phyloP scores from a whole-genome alignment of 2,329 filamentous ascomycete genomes.

The Pseudogymnoascus sp. region DNA sequence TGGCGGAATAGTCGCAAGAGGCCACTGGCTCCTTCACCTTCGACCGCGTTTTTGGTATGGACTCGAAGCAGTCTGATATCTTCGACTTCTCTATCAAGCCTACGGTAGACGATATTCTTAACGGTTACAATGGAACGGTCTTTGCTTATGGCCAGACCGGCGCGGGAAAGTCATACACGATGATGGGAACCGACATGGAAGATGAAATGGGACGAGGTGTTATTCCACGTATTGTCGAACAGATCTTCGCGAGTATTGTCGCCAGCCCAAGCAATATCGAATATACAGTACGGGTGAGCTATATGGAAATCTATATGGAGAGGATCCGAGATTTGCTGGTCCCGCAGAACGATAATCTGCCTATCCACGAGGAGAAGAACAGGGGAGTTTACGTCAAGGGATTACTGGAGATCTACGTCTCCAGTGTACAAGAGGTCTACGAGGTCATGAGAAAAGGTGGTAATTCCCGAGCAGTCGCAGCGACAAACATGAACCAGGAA shows the following conservation, averaged over 20 bases:
- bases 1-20: conserved; percentile 61
- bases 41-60: conserved; percentile 95
- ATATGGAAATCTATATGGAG: conserved; percentile 99
- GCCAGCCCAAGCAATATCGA: conserved; percentile 88
- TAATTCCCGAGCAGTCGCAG: conserved; percentile 79
- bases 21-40: conserved; percentile 86
- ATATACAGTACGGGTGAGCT: conserved; percentile 96
- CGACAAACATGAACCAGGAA: conserved; percentile 99
- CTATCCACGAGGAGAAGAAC: conserved; percentile 96
- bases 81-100: conserved; percentile 96
- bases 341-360: conserved; percentile 91
- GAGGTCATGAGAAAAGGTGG: conserved; percentile 94
- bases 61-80: conserved; percentile 81
- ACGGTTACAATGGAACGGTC: conserved; percentile 98
- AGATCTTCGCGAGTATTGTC: conserved; percentile 94
- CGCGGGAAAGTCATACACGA: conserved; percentile 97
- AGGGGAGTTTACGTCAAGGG: conserved; percentile 95
- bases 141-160: conserved; percentile 98
- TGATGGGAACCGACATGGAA: conserved; percentile 96
- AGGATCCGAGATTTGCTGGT: conserved; percentile 87
- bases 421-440: conserved; percentile 90
- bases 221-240: conserved; percentile 92
- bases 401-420: conserved; percentile 88
- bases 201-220: conserved; percentile 84
- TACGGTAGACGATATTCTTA: conserved; percentile 95